Evolutionary conservation across 2,329 filamentous ascomycete species (phyloP).

Genomic region (Plenodomus lindquistii): DNA sequence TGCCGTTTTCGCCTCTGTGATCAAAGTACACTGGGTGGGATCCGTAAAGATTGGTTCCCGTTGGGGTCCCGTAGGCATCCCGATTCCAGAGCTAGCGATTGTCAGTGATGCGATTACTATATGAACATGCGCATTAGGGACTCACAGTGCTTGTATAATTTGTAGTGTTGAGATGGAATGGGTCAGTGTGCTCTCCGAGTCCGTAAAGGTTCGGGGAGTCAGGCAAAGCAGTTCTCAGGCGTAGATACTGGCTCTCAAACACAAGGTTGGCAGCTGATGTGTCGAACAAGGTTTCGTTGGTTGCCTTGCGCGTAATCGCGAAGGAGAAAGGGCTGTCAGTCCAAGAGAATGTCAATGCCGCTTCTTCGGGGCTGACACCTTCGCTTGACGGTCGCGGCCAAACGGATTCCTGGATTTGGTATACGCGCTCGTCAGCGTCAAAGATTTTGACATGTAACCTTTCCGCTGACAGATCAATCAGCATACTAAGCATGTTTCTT

Average conservation of each 20-base stretch:
- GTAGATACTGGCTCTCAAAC: conserved; percentile 77
- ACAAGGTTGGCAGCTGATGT: conserved; percentile 69
- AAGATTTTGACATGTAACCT: conserved; percentile 74
- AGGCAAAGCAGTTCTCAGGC: conserved; percentile 71
- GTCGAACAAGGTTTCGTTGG: conserved; percentile 67
- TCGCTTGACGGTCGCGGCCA: conserved; percentile 61
- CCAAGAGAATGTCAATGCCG: conserved; percentile 60
- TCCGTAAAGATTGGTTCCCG: conserved; percentile 70
- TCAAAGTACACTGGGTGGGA: conserved; percentile 78
- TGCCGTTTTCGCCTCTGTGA: conserved; percentile 58
- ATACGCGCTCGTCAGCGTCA: conserved; percentile 68
- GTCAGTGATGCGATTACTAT: conserved; percentile 57
- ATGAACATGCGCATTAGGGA: conserved; percentile 31
- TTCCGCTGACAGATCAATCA: conserved; percentile 49
- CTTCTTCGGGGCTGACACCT: conserved; percentile 32
- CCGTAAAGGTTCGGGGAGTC: conserved; percentile 73
- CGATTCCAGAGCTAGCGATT: conserved; percentile 66
- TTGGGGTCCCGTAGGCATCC: conserved; percentile 65
- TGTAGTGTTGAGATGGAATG: conserved; percentile 67
- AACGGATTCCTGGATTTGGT: conserved; percentile 72
- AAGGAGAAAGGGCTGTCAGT: conserved; percentile 68
- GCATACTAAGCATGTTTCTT: conserved; percentile 61
- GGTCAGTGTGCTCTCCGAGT: conserved; percentile 75
- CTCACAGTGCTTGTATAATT: conserved; percentile 61
- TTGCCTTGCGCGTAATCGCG: conserved; percentile 60